Evolutionary conservation across 768 basidiomycete species (phyloP).

Genomic region (Dioszegia hungarica): DNA sequence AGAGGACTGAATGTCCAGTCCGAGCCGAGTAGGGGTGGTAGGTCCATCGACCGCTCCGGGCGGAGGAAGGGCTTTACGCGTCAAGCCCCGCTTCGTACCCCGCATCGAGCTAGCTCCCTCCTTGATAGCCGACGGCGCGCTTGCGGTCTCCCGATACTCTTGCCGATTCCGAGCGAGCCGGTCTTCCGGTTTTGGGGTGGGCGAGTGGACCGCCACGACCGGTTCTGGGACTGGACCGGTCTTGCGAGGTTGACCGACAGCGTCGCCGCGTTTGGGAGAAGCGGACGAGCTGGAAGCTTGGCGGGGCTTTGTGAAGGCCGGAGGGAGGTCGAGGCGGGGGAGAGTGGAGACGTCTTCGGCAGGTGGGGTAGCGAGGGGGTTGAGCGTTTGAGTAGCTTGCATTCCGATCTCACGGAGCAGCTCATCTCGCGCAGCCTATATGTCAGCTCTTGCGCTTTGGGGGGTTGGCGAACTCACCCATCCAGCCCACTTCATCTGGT

Average conservation of each 20-base stretch:
- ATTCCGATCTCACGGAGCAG: constrained; percentile 21
- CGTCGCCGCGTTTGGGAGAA: constrained; percentile 24
- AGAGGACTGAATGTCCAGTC: background rate
- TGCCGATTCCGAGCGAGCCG: background rate
- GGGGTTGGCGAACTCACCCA: constrained; percentile 30
- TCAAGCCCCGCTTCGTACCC: constrained; percentile 32
- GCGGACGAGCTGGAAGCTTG: background rate
- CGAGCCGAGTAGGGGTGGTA: background rate
- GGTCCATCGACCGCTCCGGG: background rate
- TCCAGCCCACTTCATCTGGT: constrained; percentile 44
- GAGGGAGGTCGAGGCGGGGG: background rate
- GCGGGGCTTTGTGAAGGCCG: background rate
- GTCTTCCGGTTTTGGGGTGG: background rate
- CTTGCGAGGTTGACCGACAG: constrained; percentile 41
- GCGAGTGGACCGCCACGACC: background rate
- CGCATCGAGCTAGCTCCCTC: constrained; percentile 4
- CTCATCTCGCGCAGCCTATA: constrained; percentile 33
- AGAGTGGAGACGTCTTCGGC: constrained; percentile 3
- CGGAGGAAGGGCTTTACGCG: background rate
- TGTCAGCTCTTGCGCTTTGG: constrained; percentile 5
- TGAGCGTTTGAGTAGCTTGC: constrained; percentile 9
- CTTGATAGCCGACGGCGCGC: background rate
- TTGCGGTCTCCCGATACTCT: background rate
- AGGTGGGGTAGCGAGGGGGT: constrained; percentile 35
- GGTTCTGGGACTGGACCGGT: constrained; percentile 9